phyloP scores from a whole-genome alignment of 768 basidiomycete genomes.

The Tricholoma sp. region DNA sequence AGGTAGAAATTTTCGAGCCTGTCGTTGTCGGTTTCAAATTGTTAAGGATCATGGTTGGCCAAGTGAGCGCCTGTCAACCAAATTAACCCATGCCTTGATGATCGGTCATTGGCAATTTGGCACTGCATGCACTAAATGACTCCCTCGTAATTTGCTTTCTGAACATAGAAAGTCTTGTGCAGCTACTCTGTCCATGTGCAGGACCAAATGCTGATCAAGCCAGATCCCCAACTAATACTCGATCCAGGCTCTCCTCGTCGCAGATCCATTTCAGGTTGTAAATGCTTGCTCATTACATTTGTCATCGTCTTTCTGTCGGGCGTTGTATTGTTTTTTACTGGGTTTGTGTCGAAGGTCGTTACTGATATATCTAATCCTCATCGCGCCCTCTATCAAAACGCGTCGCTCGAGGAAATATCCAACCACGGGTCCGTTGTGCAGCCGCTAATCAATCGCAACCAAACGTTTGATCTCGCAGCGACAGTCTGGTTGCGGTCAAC shows the following conservation, averaged over 20 bases:
- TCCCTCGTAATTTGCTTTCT: background rate
- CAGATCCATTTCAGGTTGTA: slow-evolving; percentile 7
- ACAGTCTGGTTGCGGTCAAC: slow-evolving; percentile 14
- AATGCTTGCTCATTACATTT: slow-evolving; percentile 7
- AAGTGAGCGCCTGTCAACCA: too few relatives aligned
- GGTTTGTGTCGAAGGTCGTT: background rate
- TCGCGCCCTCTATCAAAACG: slow-evolving; percentile 10
- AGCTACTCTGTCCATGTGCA: background rate
- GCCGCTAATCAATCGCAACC: slow-evolving; percentile 11
- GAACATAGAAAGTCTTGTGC: background rate
- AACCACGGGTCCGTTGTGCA: slow-evolving; percentile 7
- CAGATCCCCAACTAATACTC: background rate
- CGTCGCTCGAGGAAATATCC: slow-evolving; percentile 1
- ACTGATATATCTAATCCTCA: slow-evolving; percentile 3
- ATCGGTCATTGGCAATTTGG: background rate
- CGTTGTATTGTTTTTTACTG: slow-evolving; percentile 3
- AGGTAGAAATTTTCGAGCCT: too few relatives aligned
- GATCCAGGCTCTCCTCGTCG: slow-evolving; percentile 2
- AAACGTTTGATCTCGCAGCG: slow-evolving; percentile 18
- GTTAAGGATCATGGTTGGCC: too few relatives aligned
- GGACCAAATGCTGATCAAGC: background rate
- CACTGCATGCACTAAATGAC: background rate
- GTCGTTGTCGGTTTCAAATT: too few relatives aligned
- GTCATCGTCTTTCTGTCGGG: slow-evolving; percentile 4
- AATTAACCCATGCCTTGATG: too few relatives aligned